These are phyloP conservation scores for Phytomonas sp. DNA, from an alignment of 208 protist genomes.

Conservation along the genomic window DNA sequence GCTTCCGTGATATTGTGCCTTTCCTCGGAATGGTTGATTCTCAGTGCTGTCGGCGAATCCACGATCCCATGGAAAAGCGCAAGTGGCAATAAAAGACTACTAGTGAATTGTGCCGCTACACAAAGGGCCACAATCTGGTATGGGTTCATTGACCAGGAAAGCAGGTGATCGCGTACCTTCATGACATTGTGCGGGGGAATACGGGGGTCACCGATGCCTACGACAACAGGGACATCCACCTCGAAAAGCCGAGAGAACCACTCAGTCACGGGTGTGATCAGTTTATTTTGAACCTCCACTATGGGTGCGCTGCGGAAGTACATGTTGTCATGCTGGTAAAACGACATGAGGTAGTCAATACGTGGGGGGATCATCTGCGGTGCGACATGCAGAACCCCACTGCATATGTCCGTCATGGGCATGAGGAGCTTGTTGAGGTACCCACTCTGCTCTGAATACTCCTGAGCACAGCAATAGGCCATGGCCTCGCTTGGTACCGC, in stretches of 20 bases:
- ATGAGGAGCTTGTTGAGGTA: slow-evolving; percentile 87
- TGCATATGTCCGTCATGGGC: slow-evolving; percentile 87
- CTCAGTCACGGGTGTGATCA: slow-evolving; percentile 61
- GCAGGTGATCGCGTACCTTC: slow-evolving; percentile 59
- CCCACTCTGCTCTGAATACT: slow-evolving; percentile 80
- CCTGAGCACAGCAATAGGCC: slow-evolving; percentile 76
- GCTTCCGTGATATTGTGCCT: slow-evolving; percentile 62
- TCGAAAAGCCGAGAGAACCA: slow-evolving; percentile 74
- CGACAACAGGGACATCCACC: slow-evolving; percentile 76
- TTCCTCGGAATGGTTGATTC: slow-evolving; percentile 85
- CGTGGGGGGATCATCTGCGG: slow-evolving; percentile 82
- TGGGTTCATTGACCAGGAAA: slow-evolving; percentile 81
- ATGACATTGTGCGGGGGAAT: slow-evolving; percentile 42
- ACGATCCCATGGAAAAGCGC: slow-evolving; percentile 72
- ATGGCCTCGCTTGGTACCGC: slow-evolving; percentile 80
- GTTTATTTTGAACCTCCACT: slow-evolving; percentile 58
- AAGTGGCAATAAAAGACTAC: slow-evolving; percentile 83
- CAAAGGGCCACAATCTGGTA: slow-evolving; percentile 88
- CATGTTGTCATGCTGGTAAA: slow-evolving; percentile 88
- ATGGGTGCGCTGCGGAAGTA: slow-evolving; percentile 83
- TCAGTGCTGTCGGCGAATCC: slow-evolving; percentile 62
- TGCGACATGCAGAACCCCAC: slow-evolving; percentile 74
- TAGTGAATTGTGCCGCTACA: slow-evolving; percentile 89
- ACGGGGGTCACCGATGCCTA: slow-evolving; percentile 73
- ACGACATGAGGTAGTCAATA: slow-evolving; percentile 88